Percentiles rank a stretch among this genome's conserved stretches.
These are phyloP conservation scores for Paramecium bursaria DNA, from an alignment of 73 alveolate species.

Conservation along the genomic window DNA sequence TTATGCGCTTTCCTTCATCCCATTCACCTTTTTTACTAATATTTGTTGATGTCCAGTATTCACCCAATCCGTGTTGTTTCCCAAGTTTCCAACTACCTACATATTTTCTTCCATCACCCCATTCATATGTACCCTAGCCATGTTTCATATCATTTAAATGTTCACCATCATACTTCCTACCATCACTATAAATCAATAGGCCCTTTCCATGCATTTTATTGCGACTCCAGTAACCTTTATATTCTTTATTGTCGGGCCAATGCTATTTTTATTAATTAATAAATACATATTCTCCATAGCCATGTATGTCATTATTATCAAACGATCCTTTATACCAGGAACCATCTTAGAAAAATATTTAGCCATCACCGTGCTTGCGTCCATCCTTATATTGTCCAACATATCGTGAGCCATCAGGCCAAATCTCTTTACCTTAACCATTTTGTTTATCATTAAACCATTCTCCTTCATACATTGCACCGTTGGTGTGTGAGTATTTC, in stretches of 20 bases:
- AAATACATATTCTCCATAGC: conserved; percentile 66
- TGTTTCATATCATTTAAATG: conserved; percentile 76
- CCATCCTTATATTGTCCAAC: conserved; percentile 86
- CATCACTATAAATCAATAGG: conserved; percentile 77
- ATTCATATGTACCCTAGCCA: conserved; percentile 76
- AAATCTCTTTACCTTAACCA: conserved; percentile 83
- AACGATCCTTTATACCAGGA: conserved; percentile 75
- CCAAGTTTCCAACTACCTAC: conserved; percentile 75
- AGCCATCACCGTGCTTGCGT: conserved; percentile 84
- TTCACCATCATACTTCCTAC: conserved; percentile 76
- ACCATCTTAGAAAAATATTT: conserved; percentile 80
- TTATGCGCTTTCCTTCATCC: conserved; percentile 72
- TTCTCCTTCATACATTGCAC: conserved; percentile 71
- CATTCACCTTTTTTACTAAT: conserved; percentile 75
- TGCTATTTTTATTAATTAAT: too few relatives aligned
- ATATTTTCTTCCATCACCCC: conserved; percentile 73
- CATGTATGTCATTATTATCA: conserved; percentile 71
- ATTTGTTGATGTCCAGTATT: conserved; percentile 66
- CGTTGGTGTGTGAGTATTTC: conserved; percentile 61
- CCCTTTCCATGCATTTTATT: conserved; percentile 85
- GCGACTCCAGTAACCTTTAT: conserved; percentile 77
- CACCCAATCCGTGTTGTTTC: conserved; percentile 68
- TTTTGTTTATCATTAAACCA: conserved; percentile 71
- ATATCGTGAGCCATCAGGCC: conserved; percentile 82
- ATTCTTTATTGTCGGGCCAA: conserved; percentile 79